These are phyloP conservation scores for Adansonia rubrostipa DNA, from an alignment of 441 rosid species.

Conservation along the genomic window DNA sequence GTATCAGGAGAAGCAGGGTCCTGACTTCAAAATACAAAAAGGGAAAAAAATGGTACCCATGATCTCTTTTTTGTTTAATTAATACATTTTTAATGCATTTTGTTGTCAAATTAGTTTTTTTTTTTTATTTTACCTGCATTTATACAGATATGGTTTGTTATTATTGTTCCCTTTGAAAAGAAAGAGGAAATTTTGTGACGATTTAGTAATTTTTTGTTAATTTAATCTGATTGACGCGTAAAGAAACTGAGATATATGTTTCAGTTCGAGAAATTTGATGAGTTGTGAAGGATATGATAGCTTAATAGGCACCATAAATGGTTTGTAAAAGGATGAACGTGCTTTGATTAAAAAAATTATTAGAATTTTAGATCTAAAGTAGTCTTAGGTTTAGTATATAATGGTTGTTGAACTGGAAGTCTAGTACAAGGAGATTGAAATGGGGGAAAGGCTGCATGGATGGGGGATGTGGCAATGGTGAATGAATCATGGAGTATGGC, in stretches of 20 bases:
- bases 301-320: not conserved
- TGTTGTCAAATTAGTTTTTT: not conserved
- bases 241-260: not conserved
- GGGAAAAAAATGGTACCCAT: not conserved
- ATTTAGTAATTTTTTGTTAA: not conserved
- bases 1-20: not conserved
- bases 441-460: not conserved
- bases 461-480: not conserved
- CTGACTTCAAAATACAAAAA: not conserved
- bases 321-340: not conserved
- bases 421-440: not conserved
- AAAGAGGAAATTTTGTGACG: not conserved
- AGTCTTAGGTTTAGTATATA: not conserved
- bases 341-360: not conserved
- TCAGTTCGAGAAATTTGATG: not conserved
- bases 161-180: not conserved
- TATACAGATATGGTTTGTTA: not conserved
- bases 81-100: too few relatives aligned
- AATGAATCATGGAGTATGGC: too few relatives aligned
- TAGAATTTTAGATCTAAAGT: not conserved
- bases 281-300: not conserved
- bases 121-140: not conserved
- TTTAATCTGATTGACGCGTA: not conserved
- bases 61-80: not conserved
- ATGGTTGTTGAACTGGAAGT: not conserved